phyloP scores from a whole-genome alignment of 2,329 filamentous ascomycete species.

The Scytalidium lignicola region DNA sequence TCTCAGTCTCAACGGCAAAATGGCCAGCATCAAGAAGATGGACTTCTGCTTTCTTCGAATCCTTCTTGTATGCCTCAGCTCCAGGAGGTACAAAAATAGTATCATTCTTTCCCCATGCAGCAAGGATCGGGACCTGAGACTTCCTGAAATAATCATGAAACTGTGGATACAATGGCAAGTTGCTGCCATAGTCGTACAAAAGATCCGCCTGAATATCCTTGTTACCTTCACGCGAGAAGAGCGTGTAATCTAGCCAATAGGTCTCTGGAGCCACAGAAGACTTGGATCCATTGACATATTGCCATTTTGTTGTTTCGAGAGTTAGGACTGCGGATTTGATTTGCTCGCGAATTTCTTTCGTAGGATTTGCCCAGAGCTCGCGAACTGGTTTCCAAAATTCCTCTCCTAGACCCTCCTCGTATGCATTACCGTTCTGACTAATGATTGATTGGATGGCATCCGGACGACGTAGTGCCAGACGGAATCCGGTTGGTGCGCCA shows the following conservation, averaged over 20 bases:
- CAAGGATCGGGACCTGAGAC: slow-evolving; percentile 45
- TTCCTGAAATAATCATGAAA: slow-evolving; percentile 51
- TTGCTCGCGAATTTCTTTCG: not conserved
- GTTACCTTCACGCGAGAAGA: slow-evolving; percentile 44
- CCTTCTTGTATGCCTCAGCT: slow-evolving; percentile 45
- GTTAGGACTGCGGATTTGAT: not conserved
- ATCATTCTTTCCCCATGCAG: slow-evolving; percentile 54
- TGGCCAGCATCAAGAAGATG: slow-evolving; percentile 47
- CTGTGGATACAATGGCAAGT: slow-evolving; percentile 46
- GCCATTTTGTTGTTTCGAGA: slow-evolving; percentile 4
- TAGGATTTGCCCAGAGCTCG: slow-evolving; percentile 1
- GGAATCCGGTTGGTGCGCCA: slow-evolving; percentile 48
- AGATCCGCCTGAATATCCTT: slow-evolving; percentile 51
- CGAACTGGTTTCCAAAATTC: slow-evolving; percentile 10
- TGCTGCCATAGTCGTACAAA: slow-evolving; percentile 52
- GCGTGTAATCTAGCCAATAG: slow-evolving; percentile 43
- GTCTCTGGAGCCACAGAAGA: slow-evolving; percentile 16
- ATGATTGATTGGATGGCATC: slow-evolving; percentile 45
- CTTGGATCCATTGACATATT: not conserved
- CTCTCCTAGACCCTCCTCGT: slow-evolving; percentile 43
- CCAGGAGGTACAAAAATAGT: slow-evolving; percentile 34
- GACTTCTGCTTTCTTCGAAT: slow-evolving; percentile 42
- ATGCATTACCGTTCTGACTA: slow-evolving; percentile 56
- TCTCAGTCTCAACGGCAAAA: slow-evolving; percentile 35
- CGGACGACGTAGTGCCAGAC: slow-evolving; percentile 43